Evolutionary conservation across 495 filamentous ascomycete genomes (phyloP), one percentile per base, ranked within the genome.

Genomic region (Endocarpon pusillum): DNA sequence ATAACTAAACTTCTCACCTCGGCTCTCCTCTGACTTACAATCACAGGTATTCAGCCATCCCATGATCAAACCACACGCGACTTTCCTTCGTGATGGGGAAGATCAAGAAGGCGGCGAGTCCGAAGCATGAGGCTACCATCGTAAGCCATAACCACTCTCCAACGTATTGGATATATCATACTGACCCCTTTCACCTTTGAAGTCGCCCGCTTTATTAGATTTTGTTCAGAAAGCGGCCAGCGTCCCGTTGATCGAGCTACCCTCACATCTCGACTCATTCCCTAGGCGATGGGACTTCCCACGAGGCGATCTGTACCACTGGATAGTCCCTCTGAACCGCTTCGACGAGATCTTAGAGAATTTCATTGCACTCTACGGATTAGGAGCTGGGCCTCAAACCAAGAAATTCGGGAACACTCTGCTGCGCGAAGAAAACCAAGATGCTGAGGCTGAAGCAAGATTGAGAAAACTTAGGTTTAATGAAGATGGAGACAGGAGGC

Each of bases 221-320:
- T 96, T 84, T 44, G 72, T 94, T 41, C 52, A 67, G 27, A 63
- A 61, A 43, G 73, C 75, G 18, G 72, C 67, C 30, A 69, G 65
- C n/a, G 58, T 74, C 45, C 68, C 84, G 11, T 56, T 94, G 43
- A 67, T 73, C 42, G 67, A 81, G 41, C 67, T 99, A 44, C 81
- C 85, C 36, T 53, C 66, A 36, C 70, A 79, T 44, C 75, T 99
- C 33, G 58, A 62, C 41, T 70, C 67, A 42, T 94, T 96, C 52
- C 83, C 86, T 40, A 69, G 69, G 36, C 65, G 73, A 68, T 96
- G 87, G 91, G 81, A 81, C 18, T 94, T 94, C 47, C 87, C 86
- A n/a, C 69, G 89, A 52, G 91, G 91, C 30, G 91, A 99, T 46
- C 64, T 96, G 27, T 96, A 96, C 47, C 85, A 99, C 62, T 99